phyloP scores from a whole-genome alignment of 192 early-diverging fungal genomes.

The Gryganskiella cystojenkinii region DNA sequence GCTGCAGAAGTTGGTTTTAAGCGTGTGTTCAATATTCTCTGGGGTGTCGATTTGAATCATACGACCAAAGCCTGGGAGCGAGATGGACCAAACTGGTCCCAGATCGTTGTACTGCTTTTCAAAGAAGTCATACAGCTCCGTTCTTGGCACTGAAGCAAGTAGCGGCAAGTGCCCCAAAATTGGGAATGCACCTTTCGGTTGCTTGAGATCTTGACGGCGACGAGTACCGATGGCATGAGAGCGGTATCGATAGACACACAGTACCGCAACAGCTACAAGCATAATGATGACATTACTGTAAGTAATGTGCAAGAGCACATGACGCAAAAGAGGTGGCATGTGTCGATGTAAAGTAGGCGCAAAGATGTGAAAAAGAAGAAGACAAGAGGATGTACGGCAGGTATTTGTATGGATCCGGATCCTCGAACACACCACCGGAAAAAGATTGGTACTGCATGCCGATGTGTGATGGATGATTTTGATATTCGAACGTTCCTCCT shows the following conservation, averaged over 20 bases:
- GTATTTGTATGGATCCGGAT: no score
- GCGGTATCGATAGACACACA: conserved; percentile 27
- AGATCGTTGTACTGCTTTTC: conserved; percentile 16
- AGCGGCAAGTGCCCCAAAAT: conserved; percentile 24
- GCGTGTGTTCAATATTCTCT: conserved; percentile 20
- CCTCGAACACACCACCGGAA: no score
- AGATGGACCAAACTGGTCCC: conserved; percentile 29
- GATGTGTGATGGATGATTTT: no score
- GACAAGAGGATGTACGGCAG: no score
- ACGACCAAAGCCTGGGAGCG: conserved; percentile 16
- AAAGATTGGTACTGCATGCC: no score
- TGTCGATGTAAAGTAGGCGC: no score
- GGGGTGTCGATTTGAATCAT: conserved; percentile 23
- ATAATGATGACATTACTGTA: no score
- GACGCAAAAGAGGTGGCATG: no score
- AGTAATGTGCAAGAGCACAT: no score
- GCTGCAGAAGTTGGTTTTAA: conserved; percentile 39
- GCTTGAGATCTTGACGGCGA: conserved; percentile 21
- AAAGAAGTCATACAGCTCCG: conserved; percentile 25
- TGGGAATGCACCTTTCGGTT: conserved; percentile 20
- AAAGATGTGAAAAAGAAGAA: no score
- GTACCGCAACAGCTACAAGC: no score
- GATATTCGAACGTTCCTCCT: no score
- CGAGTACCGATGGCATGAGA: conserved; percentile 26
- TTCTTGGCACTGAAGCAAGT: conserved; percentile 10